Evolutionary conservation across 2,329 filamentous ascomycete genomes (phyloP), one percentile per base, ranked within the genome.

Genomic region (Penicillium thymicola): DNA sequence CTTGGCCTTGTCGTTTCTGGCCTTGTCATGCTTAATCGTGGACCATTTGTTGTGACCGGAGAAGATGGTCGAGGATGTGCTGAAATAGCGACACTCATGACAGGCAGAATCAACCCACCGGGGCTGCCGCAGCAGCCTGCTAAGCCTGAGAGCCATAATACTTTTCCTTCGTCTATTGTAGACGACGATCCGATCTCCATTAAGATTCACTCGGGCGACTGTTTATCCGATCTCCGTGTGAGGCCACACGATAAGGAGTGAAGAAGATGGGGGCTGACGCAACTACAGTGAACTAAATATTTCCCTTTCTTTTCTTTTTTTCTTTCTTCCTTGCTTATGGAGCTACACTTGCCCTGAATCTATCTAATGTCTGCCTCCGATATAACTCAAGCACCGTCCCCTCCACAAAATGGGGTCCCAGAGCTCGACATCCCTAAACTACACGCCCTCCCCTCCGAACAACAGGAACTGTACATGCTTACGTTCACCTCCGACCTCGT

Each of bases 11-110:
- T 99, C 94, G 56, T 87, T 89, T 59, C 88, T 90, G 50, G 88
- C 92, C 75, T 99, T 99, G 74, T 94, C 91, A 74, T 97, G 94
- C 70, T 88, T 90, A 76, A 97, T 97, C 69, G 94, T 96, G 56
- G 91, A 92, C 94, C 94, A 99, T 72, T 92, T 89, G 75, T 88
- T 96, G 76, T 96, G 92, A 14, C 92, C 92, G 25, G 88, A 87
- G 59, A 76, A 75, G 14, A 75, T 68, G 8, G 66, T 56, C 9
- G 79, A 62, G 16, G 78, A 80, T 16, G 77, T 78, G 54, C 72
- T 72, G 58, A 88, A 80, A 36, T 72, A 67, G 52, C 82, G 81
- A 55, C 76, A 73, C 11, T 54, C 41, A 34, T 61, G 51, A 45
- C 66, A 68, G 27, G 60, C 50, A 58, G 61, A 37, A 27, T 44